Conservation (phyloP, 192 early-diverging fungal species). For the Coemansia sp. region DNA sequence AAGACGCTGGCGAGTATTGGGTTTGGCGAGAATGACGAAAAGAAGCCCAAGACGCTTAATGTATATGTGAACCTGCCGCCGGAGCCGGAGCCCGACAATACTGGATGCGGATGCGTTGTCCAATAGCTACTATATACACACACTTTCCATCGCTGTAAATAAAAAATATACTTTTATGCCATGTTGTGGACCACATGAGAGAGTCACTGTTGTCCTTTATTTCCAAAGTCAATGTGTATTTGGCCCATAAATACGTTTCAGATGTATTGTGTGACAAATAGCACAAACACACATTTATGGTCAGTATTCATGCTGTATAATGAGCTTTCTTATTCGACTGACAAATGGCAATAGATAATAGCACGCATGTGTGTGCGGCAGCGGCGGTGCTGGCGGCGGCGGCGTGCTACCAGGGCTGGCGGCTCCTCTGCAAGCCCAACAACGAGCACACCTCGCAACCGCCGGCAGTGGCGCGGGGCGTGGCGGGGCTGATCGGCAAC, state of each 20-base stretch:
- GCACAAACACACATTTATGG: no score
- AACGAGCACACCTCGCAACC: neutral
- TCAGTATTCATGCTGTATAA: no score
- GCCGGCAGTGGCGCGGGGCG: conserved; percentile 52
- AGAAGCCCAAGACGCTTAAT: neutral
- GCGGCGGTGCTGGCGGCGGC: conserved; percentile 2
- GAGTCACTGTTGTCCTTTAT: no score
- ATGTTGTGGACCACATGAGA: no score
- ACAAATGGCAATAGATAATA: conserved; percentile 16
- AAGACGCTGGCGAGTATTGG: neutral
- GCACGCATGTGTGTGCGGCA: conserved; percentile 2
- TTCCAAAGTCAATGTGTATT: no score
- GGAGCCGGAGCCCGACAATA: neutral
- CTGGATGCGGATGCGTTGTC: no score
- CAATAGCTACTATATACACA: no score
- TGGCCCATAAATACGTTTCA: no score
- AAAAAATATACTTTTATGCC: no score
- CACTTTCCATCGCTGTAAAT: no score
- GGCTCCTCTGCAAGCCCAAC: neutral
- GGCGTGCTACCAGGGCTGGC: conserved; percentile 4
- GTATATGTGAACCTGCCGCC: neutral
- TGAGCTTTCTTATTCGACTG: no score
- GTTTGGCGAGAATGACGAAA: neutral
- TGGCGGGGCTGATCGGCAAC: conserved; percentile 84
- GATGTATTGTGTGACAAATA: no score